Conservation (phyloP, 2,329 filamentous ascomycete genomes). For the Nothopassalora personata region DNA sequence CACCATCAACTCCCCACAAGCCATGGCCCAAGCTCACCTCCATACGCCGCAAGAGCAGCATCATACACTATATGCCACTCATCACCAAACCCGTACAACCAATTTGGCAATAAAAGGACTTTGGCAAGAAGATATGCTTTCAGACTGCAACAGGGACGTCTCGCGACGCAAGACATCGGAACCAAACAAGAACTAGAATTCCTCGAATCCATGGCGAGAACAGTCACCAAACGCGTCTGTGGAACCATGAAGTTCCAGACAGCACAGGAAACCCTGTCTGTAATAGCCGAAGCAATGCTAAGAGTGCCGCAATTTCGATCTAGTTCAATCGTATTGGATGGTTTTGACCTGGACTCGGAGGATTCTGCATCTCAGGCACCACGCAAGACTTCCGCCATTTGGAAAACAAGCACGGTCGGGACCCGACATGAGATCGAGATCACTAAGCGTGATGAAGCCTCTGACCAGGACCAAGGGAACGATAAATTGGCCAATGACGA, state of each 20-base stretch:
- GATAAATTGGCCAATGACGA: too few species aligned
- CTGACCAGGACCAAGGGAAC: background rate
- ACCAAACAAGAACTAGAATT: too few species aligned
- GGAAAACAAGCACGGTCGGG: background rate
- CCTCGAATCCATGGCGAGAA: background rate
- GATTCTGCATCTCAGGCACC: background rate
- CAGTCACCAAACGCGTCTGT: background rate
- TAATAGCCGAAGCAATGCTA: conserved; percentile 2
- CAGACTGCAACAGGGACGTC: too few species aligned
- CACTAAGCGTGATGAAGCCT: background rate
- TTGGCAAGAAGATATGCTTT: too few species aligned
- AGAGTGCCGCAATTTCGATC: conserved; percentile 2
- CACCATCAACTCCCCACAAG: too few species aligned
- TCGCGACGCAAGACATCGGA: too few species aligned
- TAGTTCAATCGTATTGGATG: background rate
- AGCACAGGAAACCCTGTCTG: background rate
- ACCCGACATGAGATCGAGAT: background rate
- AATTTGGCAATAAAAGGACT: too few species aligned
- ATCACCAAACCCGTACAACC: too few species aligned
- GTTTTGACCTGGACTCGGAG: background rate
- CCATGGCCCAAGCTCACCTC: too few species aligned
- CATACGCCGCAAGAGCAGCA: too few species aligned
- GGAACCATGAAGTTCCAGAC: background rate
- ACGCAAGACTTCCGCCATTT: background rate
- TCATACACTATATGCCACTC: too few species aligned